Evolutionary conservation across 805 yeast genomes (phyloP), one percentile per base, ranked within the genome.

Genomic region (Debaryomyces maramus): DNA sequence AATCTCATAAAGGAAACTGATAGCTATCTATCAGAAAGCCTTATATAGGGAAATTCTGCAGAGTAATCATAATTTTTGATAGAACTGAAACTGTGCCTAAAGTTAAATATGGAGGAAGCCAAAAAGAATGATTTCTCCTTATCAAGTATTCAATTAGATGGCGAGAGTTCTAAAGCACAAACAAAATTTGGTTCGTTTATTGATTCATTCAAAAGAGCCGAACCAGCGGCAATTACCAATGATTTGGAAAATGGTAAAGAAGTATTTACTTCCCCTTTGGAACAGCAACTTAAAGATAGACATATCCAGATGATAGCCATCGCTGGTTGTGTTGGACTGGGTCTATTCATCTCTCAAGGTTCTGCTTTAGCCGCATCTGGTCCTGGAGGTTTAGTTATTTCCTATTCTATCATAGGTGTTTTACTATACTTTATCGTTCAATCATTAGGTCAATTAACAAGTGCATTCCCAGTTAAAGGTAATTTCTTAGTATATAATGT

Each of bases 401-500:
- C 83, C 6, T 80, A 78, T 59, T 65, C 72, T 3, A 53, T 82
- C 39, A 75, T 80, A 44, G 83, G 83, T 18, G 53, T 72, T 9
- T 75, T 80, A 72, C 72, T 83, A 19, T 78, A 73, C 58, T 70
- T 75, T 45, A 80, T 80, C 38, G 77, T 81, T 49, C 76, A 73
- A 41, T 75, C 81, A n/a, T 73, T 80, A 48, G 86, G 87, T 44
- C 88, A 83, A 53, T 67, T 76, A 44, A 86, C 82, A 45, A 78
- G 77, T 40, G 67, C 60, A 36, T 56, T 56, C 56, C 72, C 63
- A 32, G 65, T 58, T 47, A 67, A 49, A 35, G 72, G 72, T 17
- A 65, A 71, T 4, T 66, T 66, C 43, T 60, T 64, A 11, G 59
- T 67, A 27, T 65, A 57, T 44, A 66, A 67, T 17, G 59, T 67